A percentile compares a stretch with the other conserved stretches of the same genome.
Conservation (phyloP, 2,329 filamentous ascomycete species). For the Cladosporium sp. region DNA sequence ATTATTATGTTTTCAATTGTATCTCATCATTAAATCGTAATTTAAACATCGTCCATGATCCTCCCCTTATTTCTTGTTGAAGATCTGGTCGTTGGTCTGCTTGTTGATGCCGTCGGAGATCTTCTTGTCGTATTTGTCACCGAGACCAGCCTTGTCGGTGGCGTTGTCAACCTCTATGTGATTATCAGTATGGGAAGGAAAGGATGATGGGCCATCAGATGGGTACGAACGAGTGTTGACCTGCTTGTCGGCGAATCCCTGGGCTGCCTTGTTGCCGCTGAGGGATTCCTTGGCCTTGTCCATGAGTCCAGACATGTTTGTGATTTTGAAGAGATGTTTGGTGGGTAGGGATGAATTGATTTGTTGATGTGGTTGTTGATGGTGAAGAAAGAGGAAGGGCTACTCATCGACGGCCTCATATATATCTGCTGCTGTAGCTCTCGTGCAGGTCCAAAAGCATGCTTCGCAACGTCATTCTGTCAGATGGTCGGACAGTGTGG, state of each 20-base stretch:
- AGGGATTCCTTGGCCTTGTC: conserved; percentile 24
- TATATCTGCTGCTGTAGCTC: background rate
- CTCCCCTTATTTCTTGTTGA: conserved; percentile 3
- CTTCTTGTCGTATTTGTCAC: conserved; percentile 31
- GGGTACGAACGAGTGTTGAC: conserved; percentile 20
- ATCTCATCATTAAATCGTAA: conserved; percentile 6
- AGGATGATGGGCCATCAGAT: background rate
- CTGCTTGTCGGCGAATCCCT: conserved; percentile 23
- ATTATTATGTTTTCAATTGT: background rate
- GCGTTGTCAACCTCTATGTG: conserved; percentile 24
- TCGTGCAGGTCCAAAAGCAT: background rate
- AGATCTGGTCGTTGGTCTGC: conserved; percentile 21
- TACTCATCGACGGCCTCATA: background rate
- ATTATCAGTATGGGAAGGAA: background rate
- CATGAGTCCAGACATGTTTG: conserved; percentile 28
- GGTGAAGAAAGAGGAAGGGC: background rate
- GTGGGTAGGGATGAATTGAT: background rate
- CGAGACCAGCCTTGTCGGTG: conserved; percentile 26
- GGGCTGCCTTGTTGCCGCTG: conserved; percentile 23
- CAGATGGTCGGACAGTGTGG: background rate
- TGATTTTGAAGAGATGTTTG: background rate
- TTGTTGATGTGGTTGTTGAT: background rate
- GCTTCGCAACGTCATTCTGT: background rate
- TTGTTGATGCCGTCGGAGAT: conserved; percentile 30
- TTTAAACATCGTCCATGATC: background rate